Evolutionary conservation across 345 rosid species (phyloP).

Genomic region (Populus pruinosa): DNA sequence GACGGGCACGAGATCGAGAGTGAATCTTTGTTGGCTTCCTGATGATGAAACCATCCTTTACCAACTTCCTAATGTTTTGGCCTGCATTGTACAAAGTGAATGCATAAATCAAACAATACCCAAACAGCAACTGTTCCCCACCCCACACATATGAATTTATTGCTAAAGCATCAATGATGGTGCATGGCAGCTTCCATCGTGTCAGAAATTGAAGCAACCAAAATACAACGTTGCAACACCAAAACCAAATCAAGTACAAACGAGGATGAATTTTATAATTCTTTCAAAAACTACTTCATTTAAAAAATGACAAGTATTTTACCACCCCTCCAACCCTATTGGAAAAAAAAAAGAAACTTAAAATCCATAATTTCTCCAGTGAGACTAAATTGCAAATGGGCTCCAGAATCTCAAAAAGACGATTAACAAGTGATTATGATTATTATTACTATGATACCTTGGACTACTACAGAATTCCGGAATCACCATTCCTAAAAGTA

Average conservation of each 20-base stretch:
- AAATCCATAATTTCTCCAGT: too few relatives aligned
- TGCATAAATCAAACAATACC: background rate
- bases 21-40: slow-evolving; percentile 98
- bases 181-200: background rate
- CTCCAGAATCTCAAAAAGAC: background rate
- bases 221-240: background rate
- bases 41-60: slow-evolving; percentile 93
- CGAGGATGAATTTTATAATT: background rate
- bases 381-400: background rate
- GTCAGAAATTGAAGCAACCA: background rate
- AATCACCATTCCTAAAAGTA: background rate
- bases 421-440: background rate
- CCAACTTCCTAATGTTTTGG: slow-evolving; percentile 87
- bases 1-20: slow-evolving; percentile 88
- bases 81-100: slow-evolving; percentile 36
- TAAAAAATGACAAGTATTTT: too few relatives aligned
- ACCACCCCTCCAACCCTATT: too few relatives aligned
- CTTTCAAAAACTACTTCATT: too few relatives aligned
- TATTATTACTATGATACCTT: too few relatives aligned
- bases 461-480: background rate
- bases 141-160: background rate
- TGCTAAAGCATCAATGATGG: background rate
- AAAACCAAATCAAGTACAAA: background rate
- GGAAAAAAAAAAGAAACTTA: too few relatives aligned
- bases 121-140: too few relatives aligned